A percentile compares a stretch with the other conserved stretches of the same genome.
phyloP scores from a whole-genome alignment of 257 asterid species.

The Coffea eugenioides region DNA sequence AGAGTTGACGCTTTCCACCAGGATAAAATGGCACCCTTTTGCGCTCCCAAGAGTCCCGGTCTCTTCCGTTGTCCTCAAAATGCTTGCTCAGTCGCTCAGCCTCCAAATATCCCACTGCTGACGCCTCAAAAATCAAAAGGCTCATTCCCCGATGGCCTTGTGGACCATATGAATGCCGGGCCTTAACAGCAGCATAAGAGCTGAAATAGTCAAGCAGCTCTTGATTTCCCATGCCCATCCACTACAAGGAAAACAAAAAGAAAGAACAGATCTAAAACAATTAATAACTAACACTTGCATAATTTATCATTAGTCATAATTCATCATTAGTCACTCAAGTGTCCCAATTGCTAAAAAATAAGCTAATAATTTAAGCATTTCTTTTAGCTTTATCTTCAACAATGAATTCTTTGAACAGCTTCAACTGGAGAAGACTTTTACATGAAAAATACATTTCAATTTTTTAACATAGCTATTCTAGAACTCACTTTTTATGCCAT shows the following conservation, averaged over 20 bases:
- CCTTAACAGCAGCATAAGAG: slow-evolving; percentile 29
- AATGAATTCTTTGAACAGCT: background rate
- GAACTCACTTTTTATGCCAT: background rate
- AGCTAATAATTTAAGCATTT: background rate
- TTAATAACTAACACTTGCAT: background rate
- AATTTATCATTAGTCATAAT: background rate
- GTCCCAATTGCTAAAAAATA: background rate
- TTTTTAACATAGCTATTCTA: background rate
- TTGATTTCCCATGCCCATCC: slow-evolving; percentile 50
- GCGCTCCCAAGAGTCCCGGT: slow-evolving; percentile 37
- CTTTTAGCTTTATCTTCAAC: background rate
- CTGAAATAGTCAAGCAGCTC: slow-evolving; percentile 41
- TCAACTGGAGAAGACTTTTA: background rate
- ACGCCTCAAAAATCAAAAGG: slow-evolving; percentile 37
- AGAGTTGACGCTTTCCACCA: slow-evolving; percentile 37
- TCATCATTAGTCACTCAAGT: background rate
- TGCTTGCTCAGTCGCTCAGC: slow-evolving; percentile 38
- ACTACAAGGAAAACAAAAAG: slow-evolving; percentile 19
- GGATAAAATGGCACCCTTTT: slow-evolving; percentile 14
- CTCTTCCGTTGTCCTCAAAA: slow-evolving; percentile 29
- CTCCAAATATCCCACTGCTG: slow-evolving; percentile 44
- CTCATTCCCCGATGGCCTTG: slow-evolving; percentile 57
- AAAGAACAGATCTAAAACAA: background rate
- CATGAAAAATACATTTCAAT: background rate
- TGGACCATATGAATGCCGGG: slow-evolving; percentile 46